phyloP scores from a whole-genome alignment of 805 yeast genomes.

The Yarrowia sp. region DNA sequence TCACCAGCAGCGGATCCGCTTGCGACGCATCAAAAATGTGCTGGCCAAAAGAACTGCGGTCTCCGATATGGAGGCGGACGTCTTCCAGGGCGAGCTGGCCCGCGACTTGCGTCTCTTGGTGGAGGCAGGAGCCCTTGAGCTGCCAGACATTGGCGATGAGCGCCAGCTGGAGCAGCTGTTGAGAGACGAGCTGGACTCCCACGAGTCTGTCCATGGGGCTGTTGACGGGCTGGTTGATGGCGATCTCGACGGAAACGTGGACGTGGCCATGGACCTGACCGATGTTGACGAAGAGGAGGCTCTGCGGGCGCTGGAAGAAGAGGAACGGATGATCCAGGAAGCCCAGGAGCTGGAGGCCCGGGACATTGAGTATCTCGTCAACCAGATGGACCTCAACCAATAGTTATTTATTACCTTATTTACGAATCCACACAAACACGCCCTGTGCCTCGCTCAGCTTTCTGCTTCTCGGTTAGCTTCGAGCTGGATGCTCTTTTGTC shows the following conservation, averaged over 20 bases:
- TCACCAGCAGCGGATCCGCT: conserved; percentile 27
- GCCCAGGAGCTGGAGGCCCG: conserved; percentile 35
- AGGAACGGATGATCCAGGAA: conserved; percentile 23
- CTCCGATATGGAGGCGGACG: conserved; percentile 36
- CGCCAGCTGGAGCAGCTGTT: conserved; percentile 24
- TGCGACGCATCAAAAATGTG: conserved; percentile 38
- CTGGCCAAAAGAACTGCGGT: conserved; percentile 23
- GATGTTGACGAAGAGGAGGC: conserved; percentile 1
- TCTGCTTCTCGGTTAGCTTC: conserved; percentile 31
- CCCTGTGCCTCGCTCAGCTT: conserved; percentile 40
- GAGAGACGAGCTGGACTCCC: conserved; percentile 26
- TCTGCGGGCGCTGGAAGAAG: background rate
- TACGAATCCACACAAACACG: background rate
- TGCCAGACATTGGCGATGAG: conserved; percentile 34
- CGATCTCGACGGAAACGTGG: conserved; percentile 34
- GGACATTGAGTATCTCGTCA: conserved; percentile 27
- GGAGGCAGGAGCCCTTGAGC: conserved; percentile 28
- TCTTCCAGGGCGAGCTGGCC: conserved; percentile 20
- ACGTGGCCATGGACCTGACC: conserved; percentile 26
- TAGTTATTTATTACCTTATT: background rate
- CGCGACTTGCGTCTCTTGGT: conserved; percentile 38
- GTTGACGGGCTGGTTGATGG: conserved; percentile 29
- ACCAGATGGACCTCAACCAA: conserved; percentile 30
- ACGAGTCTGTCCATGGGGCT: conserved; percentile 25
- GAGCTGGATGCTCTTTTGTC: conserved; percentile 37